Conservation (phyloP, 2,329 filamentous ascomycete genomes). For the Leptoxyphium fumago region DNA sequence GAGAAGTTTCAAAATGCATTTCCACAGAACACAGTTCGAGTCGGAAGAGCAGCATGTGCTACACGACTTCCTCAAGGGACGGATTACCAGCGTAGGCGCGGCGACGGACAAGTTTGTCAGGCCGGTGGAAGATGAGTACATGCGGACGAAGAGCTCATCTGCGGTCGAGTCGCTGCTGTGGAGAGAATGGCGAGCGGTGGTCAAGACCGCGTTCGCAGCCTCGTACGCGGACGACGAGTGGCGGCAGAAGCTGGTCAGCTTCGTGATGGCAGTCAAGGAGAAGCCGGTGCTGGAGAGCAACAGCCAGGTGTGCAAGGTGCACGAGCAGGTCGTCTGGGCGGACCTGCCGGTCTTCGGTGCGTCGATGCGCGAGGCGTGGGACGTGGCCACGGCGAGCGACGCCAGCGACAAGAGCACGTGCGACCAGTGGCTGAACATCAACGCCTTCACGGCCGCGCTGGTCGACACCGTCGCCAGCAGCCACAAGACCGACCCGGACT, state of each 20-base stretch:
- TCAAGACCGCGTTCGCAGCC: conserved; percentile 8
- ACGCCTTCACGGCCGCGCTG: conserved; percentile 15
- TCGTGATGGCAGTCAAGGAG: conserved; percentile 8
- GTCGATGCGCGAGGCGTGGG: conserved; percentile 18
- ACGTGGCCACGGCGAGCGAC: conserved; percentile 8
- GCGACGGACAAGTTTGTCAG: conserved; percentile 6
- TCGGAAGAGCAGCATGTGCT: not conserved
- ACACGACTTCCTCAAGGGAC: not conserved
- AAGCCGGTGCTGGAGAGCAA: conserved; percentile 7
- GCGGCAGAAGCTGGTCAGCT: conserved; percentile 8
- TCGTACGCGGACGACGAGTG: conserved; percentile 3
- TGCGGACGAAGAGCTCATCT: conserved; percentile 5
- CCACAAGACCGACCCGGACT: conserved; percentile 10
- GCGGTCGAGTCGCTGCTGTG: conserved; percentile 10
- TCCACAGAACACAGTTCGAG: not conserved
- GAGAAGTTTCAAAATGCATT: not conserved
- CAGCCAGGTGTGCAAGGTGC: conserved; percentile 9
- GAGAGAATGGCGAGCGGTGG: conserved; percentile 10
- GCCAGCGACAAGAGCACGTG: conserved; percentile 6
- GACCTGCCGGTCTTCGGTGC: conserved; percentile 17
- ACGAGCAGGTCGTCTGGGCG: conserved; percentile 13
- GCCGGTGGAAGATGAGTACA: conserved; percentile 9
- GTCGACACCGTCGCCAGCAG: conserved; percentile 10
- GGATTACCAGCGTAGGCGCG: not conserved
- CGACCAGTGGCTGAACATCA: conserved; percentile 16